Base-by-base conservation (phyloP, 495 filamentous ascomycete species). In the Clavariopsis aquatica region DNA sequence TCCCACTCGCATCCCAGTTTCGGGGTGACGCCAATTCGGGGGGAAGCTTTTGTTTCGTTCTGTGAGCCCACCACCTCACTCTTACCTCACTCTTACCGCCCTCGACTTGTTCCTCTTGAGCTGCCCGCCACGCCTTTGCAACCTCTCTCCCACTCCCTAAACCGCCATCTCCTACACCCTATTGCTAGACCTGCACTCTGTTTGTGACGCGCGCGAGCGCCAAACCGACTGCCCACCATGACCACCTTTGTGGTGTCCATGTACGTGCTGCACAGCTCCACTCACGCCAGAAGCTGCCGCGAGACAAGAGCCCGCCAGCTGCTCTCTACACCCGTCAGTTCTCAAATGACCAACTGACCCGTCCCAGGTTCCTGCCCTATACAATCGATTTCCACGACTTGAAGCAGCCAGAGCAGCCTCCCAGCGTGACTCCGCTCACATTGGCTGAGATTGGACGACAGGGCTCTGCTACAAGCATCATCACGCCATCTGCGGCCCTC, bases 321-420 rank as follows among this genome's bases (percentile, higher is more conserved):
- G n/a, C 53, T 5, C 49, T 27, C 43, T 43, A 43, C 4, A 43
- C 38, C 12, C n/a, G 38, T 6, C 9, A 43, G 38, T 17, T 43
- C 13, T 9, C 38, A 43, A 2, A 43, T 43, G n/a, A 17, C 60
- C 60, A 20, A 65, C 52, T 27, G n/a, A 17, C 28, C 45, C 46
- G 20, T 6, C 43, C 56, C 68, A 96, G 93, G 46, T 95, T 95
- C 73, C 85, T 96, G 27, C 93, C 93, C 6, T 90, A 95, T 72
- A 97, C 93, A 1, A 80, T 96, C 66, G 86, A 93, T 71, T 97
- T 96, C 67, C 74, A 81, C 62, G 63, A 71, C 61, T 70, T 65
- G 57, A 31, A 19, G 5, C 20, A 23, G 34, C 41, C 36, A 23
- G 20, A 8, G 36, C 36, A 4, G 31, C 38, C 10, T 1, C 23